These are phyloP conservation scores for Fusarium concolor DNA, from an alignment of 2,329 filamentous ascomycete genomes.

Conservation along the genomic window DNA sequence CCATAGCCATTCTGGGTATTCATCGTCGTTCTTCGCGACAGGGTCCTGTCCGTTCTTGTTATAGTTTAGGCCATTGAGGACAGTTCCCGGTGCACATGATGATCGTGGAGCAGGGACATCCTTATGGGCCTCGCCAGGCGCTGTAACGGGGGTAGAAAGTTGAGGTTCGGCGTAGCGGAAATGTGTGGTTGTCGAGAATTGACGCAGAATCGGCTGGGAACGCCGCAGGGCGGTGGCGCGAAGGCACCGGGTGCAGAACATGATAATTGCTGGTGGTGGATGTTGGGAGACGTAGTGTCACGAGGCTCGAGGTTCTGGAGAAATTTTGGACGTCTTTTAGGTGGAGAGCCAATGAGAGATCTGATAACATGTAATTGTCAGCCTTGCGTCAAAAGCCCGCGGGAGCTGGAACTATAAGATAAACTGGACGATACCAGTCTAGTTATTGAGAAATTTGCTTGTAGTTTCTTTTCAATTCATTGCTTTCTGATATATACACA, in stretches of 20 bases:
- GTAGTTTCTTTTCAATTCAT: conserved; percentile 43
- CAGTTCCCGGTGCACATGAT: conserved; percentile 74
- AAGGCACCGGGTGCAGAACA: conserved; percentile 63
- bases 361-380: conserved; percentile 41
- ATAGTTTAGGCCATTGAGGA: conserved; percentile 81
- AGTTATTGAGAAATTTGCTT: conserved; percentile 1
- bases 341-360: conserved; percentile 45
- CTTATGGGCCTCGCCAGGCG: conserved; percentile 49
- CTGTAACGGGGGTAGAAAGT: conserved; percentile 52
- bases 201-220: conserved; percentile 49
- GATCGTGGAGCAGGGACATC: conserved; percentile 54
- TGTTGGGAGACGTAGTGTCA: conserved; percentile 43
- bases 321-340: conserved; percentile 47
- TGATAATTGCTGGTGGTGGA: conserved; percentile 45
- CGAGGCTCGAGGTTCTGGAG: conserved; percentile 43
- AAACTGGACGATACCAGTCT: background rate
- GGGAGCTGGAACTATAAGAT: background rate
- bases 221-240: conserved; percentile 54
- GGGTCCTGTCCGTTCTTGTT: conserved; percentile 79
- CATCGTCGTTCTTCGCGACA: conserved; percentile 76
- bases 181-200: conserved; percentile 56
- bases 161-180: conserved; percentile 53
- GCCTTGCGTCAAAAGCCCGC: conserved; percentile 42
- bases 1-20: conserved; percentile 88
- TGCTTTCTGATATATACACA: conserved; percentile 51